These are phyloP conservation scores for Oryza australiensis DNA, from an alignment of 176 grass and related monocot genomes.

Conservation along the genomic window DNA sequence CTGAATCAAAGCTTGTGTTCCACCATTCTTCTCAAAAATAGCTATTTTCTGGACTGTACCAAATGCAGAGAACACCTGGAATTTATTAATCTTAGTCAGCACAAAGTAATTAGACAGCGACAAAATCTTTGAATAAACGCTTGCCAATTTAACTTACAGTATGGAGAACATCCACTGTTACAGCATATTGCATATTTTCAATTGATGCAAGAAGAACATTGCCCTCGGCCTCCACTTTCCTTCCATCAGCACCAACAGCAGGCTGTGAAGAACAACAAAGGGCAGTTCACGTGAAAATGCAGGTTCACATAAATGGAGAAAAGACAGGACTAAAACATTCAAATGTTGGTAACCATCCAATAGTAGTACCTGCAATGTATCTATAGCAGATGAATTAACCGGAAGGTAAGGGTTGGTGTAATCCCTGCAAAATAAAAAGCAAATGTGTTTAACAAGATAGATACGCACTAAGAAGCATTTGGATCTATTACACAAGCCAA, in stretches of 20 bases:
- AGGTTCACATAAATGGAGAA: slow-evolving; percentile 33
- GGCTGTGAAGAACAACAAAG: slow-evolving; percentile 49
- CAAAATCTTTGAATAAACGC: neutral
- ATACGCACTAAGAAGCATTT: slow-evolving; percentile 5
- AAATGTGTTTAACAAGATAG: slow-evolving; percentile 20
- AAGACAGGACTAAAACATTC: slow-evolving; percentile 32
- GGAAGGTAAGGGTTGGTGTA: slow-evolving; percentile 98
- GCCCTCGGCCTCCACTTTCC: slow-evolving; percentile 77
- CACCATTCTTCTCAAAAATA: slow-evolving; percentile 96
- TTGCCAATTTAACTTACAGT: slow-evolving; percentile 54
- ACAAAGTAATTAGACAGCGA: neutral
- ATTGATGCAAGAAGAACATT: slow-evolving; percentile 95
- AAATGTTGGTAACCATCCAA: neutral
- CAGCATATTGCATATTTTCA: slow-evolving; percentile 94
- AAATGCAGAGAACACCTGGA: slow-evolving; percentile 90
- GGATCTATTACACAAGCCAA: slow-evolving; percentile 4
- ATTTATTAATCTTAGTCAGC: slow-evolving; percentile 38
- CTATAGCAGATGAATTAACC: slow-evolving; percentile 84
- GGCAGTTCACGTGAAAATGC: slow-evolving; percentile 11
- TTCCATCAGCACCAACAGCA: slow-evolving; percentile 73
- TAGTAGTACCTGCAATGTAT: slow-evolving; percentile 71
- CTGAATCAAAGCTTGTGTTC: slow-evolving; percentile 90
- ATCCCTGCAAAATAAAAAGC: slow-evolving; percentile 62
- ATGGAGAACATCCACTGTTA: slow-evolving; percentile 91
- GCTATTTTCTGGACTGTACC: slow-evolving; percentile 95